Percentiles rank a stretch among this genome's conserved stretches.
These are phyloP conservation scores for Boletus tomentosulus DNA, from an alignment of 768 basidiomycete genomes.

Conservation along the genomic window DNA sequence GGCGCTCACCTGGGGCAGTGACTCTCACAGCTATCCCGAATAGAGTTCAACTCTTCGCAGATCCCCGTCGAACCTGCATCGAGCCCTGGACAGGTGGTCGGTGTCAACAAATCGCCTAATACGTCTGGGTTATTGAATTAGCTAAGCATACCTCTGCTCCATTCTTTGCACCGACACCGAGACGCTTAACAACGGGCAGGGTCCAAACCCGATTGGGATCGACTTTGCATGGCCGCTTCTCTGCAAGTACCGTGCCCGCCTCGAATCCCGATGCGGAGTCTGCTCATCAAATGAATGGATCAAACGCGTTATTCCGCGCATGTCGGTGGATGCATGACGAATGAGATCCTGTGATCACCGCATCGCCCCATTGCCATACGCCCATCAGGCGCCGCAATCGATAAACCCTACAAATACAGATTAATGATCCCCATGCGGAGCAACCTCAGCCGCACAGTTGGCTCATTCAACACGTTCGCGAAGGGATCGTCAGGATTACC, in stretches of 20 bases:
- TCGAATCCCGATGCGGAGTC: constrained; percentile 18
- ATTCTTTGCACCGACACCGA: constrained; percentile 25
- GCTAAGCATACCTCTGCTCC: constrained; percentile 22
- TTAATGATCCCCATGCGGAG: constrained; percentile 26
- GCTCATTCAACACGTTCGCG: constrained; percentile 22
- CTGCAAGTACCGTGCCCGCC: constrained; percentile 12
- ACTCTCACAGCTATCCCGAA: constrained; percentile 9
- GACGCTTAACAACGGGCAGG: constrained; percentile 19
- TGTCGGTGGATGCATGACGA: constrained; percentile 13
- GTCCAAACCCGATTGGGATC: constrained; percentile 11
- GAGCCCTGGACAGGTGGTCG: constrained; percentile 15
- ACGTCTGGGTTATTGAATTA: constrained; percentile 17
- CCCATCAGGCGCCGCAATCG: constrained; percentile 14
- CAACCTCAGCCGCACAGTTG: constrained; percentile 13
- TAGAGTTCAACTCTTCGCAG: constrained; percentile 8
- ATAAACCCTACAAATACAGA: constrained; percentile 16
- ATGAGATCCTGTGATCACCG: constrained; percentile 16
- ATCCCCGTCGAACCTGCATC: constrained; percentile 25
- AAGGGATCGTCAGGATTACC: constrained; percentile 31
- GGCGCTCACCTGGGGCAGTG: constrained; percentile 1
- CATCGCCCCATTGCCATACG: constrained; percentile 3
- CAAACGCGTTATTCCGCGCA: constrained; percentile 16
- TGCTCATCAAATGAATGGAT: constrained; percentile 18
- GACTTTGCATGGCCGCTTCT: constrained; percentile 19
- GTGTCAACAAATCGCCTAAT: constrained; percentile 11